Percentiles rank a stretch among this genome's conserved stretches.
phyloP scores from a whole-genome alignment of 1,284 basidiomycete genomes.

The Pseudozyma hubeiensis region DNA sequence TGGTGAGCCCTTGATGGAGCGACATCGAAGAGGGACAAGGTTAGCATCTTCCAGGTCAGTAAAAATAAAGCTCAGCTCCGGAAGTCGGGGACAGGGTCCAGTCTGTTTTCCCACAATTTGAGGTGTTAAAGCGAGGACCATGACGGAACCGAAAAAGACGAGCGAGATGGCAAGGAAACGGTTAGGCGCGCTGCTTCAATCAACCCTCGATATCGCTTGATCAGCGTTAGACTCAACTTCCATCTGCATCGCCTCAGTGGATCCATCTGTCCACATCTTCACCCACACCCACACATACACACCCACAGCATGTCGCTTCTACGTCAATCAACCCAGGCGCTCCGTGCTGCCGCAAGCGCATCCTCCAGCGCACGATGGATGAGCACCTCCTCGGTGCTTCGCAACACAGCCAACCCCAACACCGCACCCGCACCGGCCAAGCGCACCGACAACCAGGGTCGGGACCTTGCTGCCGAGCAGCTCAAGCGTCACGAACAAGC shows the following conservation, averaged over 20 bases:
- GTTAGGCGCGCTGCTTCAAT: conserved; percentile 21
- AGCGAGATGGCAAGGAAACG: conserved; percentile 10
- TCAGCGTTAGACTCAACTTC: background rate
- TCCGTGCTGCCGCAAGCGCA: conserved; percentile 33
- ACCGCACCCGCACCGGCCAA: conserved; percentile 39
- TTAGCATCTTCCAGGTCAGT: background rate
- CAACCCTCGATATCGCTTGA: background rate
- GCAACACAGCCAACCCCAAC: conserved; percentile 38
- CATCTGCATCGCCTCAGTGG: conserved; percentile 3
- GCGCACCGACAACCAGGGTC: conserved; percentile 34
- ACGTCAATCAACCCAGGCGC: conserved; percentile 42
- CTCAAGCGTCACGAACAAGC: conserved; percentile 44
- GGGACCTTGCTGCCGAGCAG: conserved; percentile 58
- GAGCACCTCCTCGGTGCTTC: conserved; percentile 33
- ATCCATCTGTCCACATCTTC: background rate
- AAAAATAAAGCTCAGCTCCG: conserved; percentile 23
- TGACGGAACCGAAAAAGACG: conserved; percentile 28
- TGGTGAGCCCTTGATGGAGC: background rate
- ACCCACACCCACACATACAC: conserved; percentile 1
- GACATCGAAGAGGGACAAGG: background rate
- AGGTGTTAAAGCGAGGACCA: conserved; percentile 13
- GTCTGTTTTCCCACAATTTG: background rate
- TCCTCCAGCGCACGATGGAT: conserved; percentile 45
- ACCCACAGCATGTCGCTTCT: conserved; percentile 32
- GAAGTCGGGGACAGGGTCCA: conserved; percentile 24